Evolutionary conservation across 1,284 basidiomycete genomes (phyloP).

Genomic region (Moniliophthora roreri): DNA sequence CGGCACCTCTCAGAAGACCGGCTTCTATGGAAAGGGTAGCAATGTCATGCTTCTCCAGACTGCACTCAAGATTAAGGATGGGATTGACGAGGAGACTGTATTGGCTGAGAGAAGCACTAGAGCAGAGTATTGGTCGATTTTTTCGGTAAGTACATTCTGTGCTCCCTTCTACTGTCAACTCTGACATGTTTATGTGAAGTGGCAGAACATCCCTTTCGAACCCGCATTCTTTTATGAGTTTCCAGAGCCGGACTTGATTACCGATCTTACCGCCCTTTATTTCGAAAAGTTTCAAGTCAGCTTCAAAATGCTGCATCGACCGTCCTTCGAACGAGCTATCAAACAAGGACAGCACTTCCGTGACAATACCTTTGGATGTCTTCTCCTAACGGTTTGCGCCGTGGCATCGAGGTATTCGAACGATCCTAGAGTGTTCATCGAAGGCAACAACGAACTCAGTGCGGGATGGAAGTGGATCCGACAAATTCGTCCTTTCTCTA

Average conservation of each 20-base stretch:
- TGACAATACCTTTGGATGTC: slow-evolving; percentile 41
- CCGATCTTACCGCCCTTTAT: slow-evolving; percentile 44
- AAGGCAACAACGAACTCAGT: slow-evolving; percentile 24
- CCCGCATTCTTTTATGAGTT: slow-evolving; percentile 20
- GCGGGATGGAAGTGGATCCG: slow-evolving; percentile 43
- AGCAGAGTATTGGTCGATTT: slow-evolving; percentile 5
- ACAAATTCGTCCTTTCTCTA: slow-evolving; percentile 36
- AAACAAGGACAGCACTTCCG: slow-evolving; percentile 35
- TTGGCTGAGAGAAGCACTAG: neutral
- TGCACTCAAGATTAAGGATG: slow-evolving; percentile 7
- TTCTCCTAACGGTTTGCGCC: slow-evolving; percentile 50
- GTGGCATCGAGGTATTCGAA: slow-evolving; percentile 45
- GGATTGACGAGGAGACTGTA: neutral
- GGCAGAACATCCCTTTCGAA: neutral
- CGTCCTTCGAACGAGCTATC: slow-evolving; percentile 43
- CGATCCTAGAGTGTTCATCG: slow-evolving; percentile 39
- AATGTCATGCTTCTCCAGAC: slow-evolving; percentile 11
- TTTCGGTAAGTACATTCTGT: neutral
- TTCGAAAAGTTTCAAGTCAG: slow-evolving; percentile 41
- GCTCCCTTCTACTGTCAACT: neutral
- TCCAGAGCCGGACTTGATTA: slow-evolving; percentile 36
- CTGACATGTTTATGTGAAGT: too few species aligned
- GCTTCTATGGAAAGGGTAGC: slow-evolving; percentile 8
- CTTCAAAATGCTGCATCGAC: slow-evolving; percentile 46
- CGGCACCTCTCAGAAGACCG: neutral